Base-by-base conservation (phyloP, 768 basidiomycete genomes). In the Termitomyces bulborhizus region DNA sequence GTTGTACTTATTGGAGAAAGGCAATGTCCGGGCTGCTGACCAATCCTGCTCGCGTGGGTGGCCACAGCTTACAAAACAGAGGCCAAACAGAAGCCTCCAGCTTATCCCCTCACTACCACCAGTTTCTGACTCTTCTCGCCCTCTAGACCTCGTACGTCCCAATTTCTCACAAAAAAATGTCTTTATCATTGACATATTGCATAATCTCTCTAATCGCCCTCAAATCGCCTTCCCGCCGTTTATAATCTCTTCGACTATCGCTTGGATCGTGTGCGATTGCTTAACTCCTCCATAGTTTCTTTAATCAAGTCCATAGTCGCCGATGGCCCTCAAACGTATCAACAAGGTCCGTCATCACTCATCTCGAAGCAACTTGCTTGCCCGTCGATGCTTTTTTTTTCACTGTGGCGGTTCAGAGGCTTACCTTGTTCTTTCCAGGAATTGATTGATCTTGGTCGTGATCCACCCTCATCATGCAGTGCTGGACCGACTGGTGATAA, bases 401-500 rank as follows among this genome's bases (percentile, higher is more conserved):
- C 29, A n/a, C 41, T 39, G 51, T 46, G 54, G 56, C 53, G 43
- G 26, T 37, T 50, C 54, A 66, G 61, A 60, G 62, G 60, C 62
- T 66, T 55, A 65, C 62, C 36, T 16, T 37, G 51, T 46, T 51
- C 27, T 68, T 46, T 31, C 24, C 66, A 99, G 97, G 97, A 99
- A 86, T 84, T 98, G 81, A 81, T 91, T 72, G 97, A 99, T 80
- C 95, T 99, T 73, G 95, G 95, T 53, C 94, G 95, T 69, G 97
- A 99, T 80, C 97, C 97, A 72, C 97, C 97, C 63, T 94, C 95
- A 52, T 98, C 97, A 55, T 99, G 97, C 87, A 95, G 93, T 66
- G 97, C 97, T 65, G 97, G 97, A 51, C 97, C 97, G 43, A 93
- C 89, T 57, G 93, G 93, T 51, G 95, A 98, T 69, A 95, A 98